Conservation (phyloP, 164 flowering plant genomes). For the Euptelea pleiosperma region DNA sequence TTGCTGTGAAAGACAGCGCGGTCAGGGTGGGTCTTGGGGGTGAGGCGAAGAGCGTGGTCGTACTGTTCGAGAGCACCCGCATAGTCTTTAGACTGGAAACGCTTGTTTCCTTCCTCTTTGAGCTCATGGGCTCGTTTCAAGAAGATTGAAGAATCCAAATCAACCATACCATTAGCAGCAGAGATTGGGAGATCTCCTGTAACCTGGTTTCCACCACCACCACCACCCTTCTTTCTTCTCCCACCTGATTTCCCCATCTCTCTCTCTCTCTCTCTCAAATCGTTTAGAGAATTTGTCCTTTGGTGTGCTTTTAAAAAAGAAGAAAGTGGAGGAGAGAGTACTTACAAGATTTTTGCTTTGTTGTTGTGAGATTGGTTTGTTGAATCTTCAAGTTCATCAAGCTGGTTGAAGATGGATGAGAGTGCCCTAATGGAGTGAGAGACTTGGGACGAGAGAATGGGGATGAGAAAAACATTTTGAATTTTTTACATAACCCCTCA, state of each 20-base stretch:
- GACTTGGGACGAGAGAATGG: no score
- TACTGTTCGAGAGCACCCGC: conserved; percentile 83
- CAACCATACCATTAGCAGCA: conserved; percentile 52
- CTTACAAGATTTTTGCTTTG: no score
- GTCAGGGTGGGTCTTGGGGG: conserved; percentile 81
- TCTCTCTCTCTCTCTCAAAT: neutral
- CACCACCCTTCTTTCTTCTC: conserved; percentile 66
- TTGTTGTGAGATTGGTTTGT: no score
- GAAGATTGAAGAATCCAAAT: conserved; percentile 65
- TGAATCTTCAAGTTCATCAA: no score
- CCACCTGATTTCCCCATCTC: conserved; percentile 87
- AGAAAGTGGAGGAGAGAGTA: no score
- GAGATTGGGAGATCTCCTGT: conserved; percentile 19
- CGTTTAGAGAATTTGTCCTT: no score
- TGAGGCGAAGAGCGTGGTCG: conserved; percentile 78
- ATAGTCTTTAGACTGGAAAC: conserved; percentile 79
- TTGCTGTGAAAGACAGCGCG: conserved; percentile 95
- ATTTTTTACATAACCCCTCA: no score
- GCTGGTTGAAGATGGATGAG: no score
- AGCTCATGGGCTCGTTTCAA: conserved; percentile 89
- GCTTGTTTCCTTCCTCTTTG: conserved; percentile 91
- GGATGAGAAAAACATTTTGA: no score
- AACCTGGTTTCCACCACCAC: conserved; percentile 20
- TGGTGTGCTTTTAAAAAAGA: no score
- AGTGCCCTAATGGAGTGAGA: no score